Base-by-base conservation (phyloP, 768 basidiomycete genomes). In the Collybia sordida region DNA sequence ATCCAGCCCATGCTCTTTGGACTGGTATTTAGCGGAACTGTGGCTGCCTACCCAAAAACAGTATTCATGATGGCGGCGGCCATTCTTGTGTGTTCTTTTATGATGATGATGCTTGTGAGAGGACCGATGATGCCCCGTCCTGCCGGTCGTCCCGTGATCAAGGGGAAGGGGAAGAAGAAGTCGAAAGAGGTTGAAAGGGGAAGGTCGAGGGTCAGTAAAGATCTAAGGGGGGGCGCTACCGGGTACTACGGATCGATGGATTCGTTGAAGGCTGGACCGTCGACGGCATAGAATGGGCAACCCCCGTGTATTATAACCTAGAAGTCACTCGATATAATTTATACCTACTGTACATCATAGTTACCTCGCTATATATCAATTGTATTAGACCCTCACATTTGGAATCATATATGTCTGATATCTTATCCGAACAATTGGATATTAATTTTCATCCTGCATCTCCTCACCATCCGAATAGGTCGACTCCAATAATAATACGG, bases 1-100 rank as follows among this genome's bases (percentile, higher is more conserved):
- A 47, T 42, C 11, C 40, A 78, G 85, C 89, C 90, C 1, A 66
- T 90, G 59, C 43, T 92, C 4, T 93, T 92, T 57, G 88, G 85
- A 3, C 42, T 86, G 49, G 67, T 90, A 21, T 93, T 88, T 69
- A 80, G 82, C 55, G 70, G 64, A 42, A 89, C 88, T 0, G 87
- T 90, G 19, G 85, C 80, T 2, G 71, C 63, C 5, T 86, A 72
- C 57, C 89, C 90, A 18, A 86, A 85, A 68, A 76, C 86, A 3
- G 79, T 92, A 40, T 93, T 92, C 58, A 72, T 67, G 15, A 63
- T 74, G 7, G 85, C 83, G 14, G 77, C 71, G 2, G 72, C 68
- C 6, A 71, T 90, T 35, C 65, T 86, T 49, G 53, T 72, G 25
- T 59, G 65, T 25, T 64, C 74, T 25, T 50, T 79, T 17, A 34